Percentiles rank a stretch among this genome's conserved stretches.
phyloP scores from a whole-genome alignment of 371 early-diverging fungal species.

The Syncephalastrum racemosum region DNA sequence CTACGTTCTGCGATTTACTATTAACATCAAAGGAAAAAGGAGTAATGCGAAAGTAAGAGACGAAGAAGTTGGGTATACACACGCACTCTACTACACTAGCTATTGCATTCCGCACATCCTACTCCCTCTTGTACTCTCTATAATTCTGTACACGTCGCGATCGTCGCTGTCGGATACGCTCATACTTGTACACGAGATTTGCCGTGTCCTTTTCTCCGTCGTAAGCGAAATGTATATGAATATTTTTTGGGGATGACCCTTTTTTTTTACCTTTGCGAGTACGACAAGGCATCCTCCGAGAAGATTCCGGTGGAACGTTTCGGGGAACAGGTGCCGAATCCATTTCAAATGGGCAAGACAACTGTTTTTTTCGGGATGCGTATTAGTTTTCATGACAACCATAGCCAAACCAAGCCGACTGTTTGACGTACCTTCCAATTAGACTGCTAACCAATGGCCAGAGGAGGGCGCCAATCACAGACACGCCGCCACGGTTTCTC shows the following conservation, averaged over 20 bases:
- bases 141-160: conserved; percentile 41
- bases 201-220: conserved; percentile 42
- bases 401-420: neutral
- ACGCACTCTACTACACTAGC: no score
- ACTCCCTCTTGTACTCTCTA: conserved; percentile 10
- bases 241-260: neutral
- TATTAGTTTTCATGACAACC: neutral
- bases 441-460: conserved; percentile 50
- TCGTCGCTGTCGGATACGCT: conserved; percentile 38
- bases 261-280: conserved; percentile 46
- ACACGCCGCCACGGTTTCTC: conserved; percentile 27
- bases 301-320: conserved; percentile 60
- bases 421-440: conserved; percentile 37
- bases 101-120: no score
- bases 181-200: conserved; percentile 43
- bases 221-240: no score
- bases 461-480: conserved; percentile 53
- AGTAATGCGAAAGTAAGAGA: no score
- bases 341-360: conserved; percentile 47
- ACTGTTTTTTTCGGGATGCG: conserved; percentile 21
- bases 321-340: conserved; percentile 50
- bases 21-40: no score
- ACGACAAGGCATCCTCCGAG: conserved; percentile 67
- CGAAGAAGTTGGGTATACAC: no score
- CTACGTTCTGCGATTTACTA: no score